Evolutionary conservation across 1,284 basidiomycete species (phyloP), one percentile per base, ranked within the genome.

Genomic region (Apiotrichum gamsii): DNA sequence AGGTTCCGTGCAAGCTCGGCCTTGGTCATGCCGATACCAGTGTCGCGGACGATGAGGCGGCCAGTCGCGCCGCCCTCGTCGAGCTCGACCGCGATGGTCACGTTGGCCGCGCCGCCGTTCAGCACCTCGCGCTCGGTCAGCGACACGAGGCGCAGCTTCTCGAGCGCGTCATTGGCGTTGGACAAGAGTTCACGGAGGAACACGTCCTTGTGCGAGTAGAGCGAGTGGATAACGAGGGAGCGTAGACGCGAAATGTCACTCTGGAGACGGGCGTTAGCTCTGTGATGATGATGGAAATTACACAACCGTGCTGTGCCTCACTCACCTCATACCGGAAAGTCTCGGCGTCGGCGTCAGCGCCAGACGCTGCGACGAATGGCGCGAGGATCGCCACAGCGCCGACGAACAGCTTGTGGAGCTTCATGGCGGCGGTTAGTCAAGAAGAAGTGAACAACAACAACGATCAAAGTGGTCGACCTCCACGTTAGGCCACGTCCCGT

Each of bases 1-100:
- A 90, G 82, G 82, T 98, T 98, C 62, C 67, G 67, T 46, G 67
- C 68, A 34, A 70, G 55, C 52, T 69, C 68, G 46, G 55, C 47
- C 81, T 96, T 96, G 79, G 90, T 96, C 90, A 95, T 95, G 74
- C 95, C 94, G 61, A 98, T 80, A 85, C 95, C 95, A 53, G 90
- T 88, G 75, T 98, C 91, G 49, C 84, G 76, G 48, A 95, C 87
- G 47, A 90, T 75, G 35, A 95, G 75, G 34, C 80, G 77, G 13
- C 84, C 86, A n/a, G 80, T 79, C 32, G 74, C 72, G 10, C 82
- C 85, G 56, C 82, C 80, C 52, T 83, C 81, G 53, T 82, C 75
- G 59, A 80, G 80, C 30, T 80, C 70, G 14, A 85, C 80, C 63
- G 84, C 82, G 61, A 96, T 85, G 15, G 88, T 91, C 52, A 96